Percentiles rank a stretch among this genome's conserved stretches.
These are phyloP conservation scores for Colletotrichum liriopes DNA, from an alignment of 2,329 filamentous ascomycete species.

Conservation along the genomic window DNA sequence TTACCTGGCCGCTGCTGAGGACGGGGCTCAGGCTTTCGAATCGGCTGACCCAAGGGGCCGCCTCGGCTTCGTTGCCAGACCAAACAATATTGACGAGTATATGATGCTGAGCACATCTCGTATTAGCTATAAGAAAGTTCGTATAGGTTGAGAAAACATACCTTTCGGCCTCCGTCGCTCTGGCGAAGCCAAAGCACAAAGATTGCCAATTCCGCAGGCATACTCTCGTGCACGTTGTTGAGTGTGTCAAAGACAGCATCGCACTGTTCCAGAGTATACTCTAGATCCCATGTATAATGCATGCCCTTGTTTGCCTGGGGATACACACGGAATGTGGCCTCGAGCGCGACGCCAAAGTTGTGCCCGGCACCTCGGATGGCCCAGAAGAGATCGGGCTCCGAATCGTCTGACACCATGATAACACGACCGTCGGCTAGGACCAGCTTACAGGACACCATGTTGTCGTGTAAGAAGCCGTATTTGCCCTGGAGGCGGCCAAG, in stretches of 20 bases:
- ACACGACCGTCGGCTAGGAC: conserved; percentile 48
- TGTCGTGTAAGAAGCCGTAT: conserved; percentile 49
- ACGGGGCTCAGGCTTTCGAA: conserved; percentile 19
- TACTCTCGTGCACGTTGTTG: conserved; percentile 48
- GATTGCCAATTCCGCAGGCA: conserved; percentile 51
- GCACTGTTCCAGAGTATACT: conserved; percentile 48
- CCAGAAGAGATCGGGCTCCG: conserved; percentile 61
- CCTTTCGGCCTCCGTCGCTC: conserved; percentile 37
- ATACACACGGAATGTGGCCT: conserved; percentile 59
- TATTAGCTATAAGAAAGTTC: not conserved
- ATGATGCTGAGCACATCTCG: not conserved
- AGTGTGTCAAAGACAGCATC: conserved; percentile 53
- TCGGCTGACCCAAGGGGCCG: conserved; percentile 16
- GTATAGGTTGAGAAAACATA: conserved; percentile 48
- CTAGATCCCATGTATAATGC: conserved; percentile 47
- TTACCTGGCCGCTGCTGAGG: conserved; percentile 18
- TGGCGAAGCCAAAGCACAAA: conserved; percentile 53
- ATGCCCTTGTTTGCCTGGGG: conserved; percentile 49
- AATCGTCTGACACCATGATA: conserved; percentile 45
- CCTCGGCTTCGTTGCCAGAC: conserved; percentile 25
- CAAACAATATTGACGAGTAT: conserved; percentile 35
- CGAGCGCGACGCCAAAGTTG: conserved; percentile 66
- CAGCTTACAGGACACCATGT: conserved; percentile 51
- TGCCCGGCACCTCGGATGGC: conserved; percentile 65
- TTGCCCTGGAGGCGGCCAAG: conserved; percentile 49